Conservation (phyloP, 73 alveolate genomes). For the Tetrahymena borealis region DNA sequence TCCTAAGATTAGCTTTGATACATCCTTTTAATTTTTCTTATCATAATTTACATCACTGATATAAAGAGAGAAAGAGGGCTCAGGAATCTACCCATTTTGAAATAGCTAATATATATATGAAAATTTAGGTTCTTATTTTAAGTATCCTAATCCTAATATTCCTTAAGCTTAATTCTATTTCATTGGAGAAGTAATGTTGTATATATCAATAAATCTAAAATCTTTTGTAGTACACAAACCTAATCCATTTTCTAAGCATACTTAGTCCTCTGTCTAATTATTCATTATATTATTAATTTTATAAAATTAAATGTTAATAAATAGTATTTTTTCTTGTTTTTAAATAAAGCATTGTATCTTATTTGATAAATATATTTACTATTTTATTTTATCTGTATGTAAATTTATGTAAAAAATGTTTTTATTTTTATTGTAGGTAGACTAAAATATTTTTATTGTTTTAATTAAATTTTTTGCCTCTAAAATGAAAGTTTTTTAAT, state of each 20-base stretch:
- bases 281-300: not conserved
- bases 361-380: too few relatives aligned
- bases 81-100: not conserved
- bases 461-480: too few relatives aligned
- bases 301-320: not conserved
- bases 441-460: too few relatives aligned
- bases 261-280: not conserved
- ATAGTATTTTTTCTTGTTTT: too few relatives aligned
- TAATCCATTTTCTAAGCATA: not conserved
- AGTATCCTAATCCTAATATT: not conserved
- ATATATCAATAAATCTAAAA: not conserved
- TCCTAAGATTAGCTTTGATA: not conserved
- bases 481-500: too few relatives aligned
- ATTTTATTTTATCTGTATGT: too few relatives aligned
- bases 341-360: too few relatives aligned
- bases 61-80: not conserved
- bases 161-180: not conserved
- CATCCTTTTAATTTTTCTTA: not conserved
- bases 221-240: not conserved
- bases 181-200: not conserved
- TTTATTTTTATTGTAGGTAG: too few relatives aligned
- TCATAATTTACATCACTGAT: not conserved
- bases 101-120: not conserved
- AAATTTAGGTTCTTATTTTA: not conserved
- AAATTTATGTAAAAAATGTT: too few relatives aligned